Percentiles rank a stretch among this genome's conserved stretches.
These are phyloP conservation scores for Globisporangium abappressorium DNA, from an alignment of 352 stramenopile genomes.

Conservation along the genomic window DNA sequence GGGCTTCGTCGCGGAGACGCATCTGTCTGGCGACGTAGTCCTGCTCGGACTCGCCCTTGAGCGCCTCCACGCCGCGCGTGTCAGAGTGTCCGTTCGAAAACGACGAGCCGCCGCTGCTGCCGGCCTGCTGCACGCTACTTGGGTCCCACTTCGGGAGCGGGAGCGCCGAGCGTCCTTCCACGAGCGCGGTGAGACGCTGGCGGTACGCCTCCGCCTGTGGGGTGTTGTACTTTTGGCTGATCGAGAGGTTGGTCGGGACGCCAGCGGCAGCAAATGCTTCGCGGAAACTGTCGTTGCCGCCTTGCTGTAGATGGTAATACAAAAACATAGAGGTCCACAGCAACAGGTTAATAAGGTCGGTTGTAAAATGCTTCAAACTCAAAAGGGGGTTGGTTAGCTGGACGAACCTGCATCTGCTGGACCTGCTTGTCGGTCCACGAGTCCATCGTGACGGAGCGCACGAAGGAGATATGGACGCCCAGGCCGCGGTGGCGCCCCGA, in stretches of 20 bases:
- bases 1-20: constrained; percentile 69
- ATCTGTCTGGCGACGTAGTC: constrained; percentile 76
- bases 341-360: background rate
- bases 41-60: constrained; percentile 77
- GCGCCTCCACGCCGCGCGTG: constrained; percentile 68
- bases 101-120: constrained; percentile 21
- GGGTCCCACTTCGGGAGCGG: constrained; percentile 71
- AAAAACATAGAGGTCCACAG: background rate
- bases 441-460: constrained; percentile 86
- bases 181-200: constrained; percentile 51
- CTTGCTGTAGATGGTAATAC: constrained; percentile 23
- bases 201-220: constrained; percentile 77
- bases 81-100: constrained; percentile 42
- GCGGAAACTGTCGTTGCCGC: constrained; percentile 75
- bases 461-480: constrained; percentile 93
- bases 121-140: constrained; percentile 28
- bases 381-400: background rate
- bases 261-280: constrained; percentile 55
- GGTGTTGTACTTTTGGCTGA: constrained; percentile 84
- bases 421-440: constrained; percentile 88
- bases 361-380: background rate
- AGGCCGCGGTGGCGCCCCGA: constrained; percentile 89
- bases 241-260: constrained; percentile 71
- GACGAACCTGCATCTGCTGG: constrained; percentile 70
- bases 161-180: constrained; percentile 46